Evolutionary conservation across 169 alveolate species (phyloP), one percentile per base, ranked within the genome.

Genomic region (Eimeria praecox): DNA sequence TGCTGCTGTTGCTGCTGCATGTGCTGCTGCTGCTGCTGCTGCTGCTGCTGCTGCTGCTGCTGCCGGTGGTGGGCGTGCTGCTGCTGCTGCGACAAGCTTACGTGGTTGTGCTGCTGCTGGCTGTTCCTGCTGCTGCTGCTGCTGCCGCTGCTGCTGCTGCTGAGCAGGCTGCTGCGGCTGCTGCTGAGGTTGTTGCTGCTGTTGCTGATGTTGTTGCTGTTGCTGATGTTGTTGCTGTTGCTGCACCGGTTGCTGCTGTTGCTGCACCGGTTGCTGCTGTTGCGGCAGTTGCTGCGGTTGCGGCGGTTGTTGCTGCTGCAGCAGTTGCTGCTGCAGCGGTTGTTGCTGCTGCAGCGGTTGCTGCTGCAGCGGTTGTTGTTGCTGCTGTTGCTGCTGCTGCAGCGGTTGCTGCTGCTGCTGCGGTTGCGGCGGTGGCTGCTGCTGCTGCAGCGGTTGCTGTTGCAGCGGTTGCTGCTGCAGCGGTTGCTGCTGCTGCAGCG

Each of bases 71-170:
- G 62, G 24, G 9, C 24, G 18, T 2, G 62, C 18, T 75, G 33
- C n/a, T 40, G 27, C 5, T 40, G 46, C 52, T 42, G 24, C n/a
- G 0, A 52, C 35, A n/a, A 10, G 86, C 86, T 30, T 22, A 22
- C 10, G 86, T 35, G 2, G 86, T 24, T n/a, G 86, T 24, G 27
- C 35, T 27, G 33, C 54, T 20, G 27, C 35, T 40, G 12, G 56
- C 42, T n/a, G 86, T 52, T 3, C 54, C 86, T 8, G 86, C 86
- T 14, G 86, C 49, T 75, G 56, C 86, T n/a, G 86, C 86, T 3
- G 86, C 56, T 16, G 86, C 22, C 16, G 78, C 78, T n/a, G 78
- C 40, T 16, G 78, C 78, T 59, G 71, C 71, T n/a, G n/a, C n/a
- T 52, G 59, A 6, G 14, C 20, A 6, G 59, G 59, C 14, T 52